These are phyloP conservation scores for Arbutus unedo DNA, from an alignment of 148 eudicot species.

Conservation along the genomic window DNA sequence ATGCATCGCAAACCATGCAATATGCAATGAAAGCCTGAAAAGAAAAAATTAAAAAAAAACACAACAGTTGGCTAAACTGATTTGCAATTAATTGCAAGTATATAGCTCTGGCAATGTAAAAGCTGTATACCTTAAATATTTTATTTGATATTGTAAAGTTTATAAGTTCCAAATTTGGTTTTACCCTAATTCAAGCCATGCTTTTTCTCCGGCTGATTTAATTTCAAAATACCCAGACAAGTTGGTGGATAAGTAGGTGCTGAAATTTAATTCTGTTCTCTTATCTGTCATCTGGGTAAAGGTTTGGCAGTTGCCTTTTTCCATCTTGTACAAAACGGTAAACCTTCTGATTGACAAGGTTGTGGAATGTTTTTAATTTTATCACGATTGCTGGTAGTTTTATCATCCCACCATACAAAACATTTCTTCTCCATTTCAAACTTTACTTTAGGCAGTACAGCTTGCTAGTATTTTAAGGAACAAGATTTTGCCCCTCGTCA, in stretches of 20 bases:
- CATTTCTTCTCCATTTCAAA: neutral
- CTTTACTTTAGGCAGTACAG: conserved; percentile 2
- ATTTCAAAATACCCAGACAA: neutral
- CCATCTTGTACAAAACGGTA: neutral
- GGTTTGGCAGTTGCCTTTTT: neutral
- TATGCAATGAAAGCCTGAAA: neutral
- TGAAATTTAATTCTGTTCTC: neutral
- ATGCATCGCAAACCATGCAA: neutral
- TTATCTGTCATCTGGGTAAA: neutral
- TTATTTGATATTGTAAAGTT: neutral
- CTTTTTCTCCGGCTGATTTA: neutral
- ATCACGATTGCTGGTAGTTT: neutral
- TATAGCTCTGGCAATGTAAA: neutral
- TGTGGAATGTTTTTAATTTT: neutral
- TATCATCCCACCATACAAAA: too few relatives aligned
- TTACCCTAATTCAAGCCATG: neutral
- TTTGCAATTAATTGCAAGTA: conserved; percentile 1
- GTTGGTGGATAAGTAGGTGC: neutral
- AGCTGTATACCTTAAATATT: neutral
- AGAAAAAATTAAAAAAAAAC: neutral
- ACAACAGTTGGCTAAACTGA: neutral
- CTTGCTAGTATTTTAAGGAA: neutral
- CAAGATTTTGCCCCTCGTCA: neutral
- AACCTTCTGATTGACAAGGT: neutral
- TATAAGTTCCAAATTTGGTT: neutral